A percentile compares a stretch with the other conserved stretches of the same genome.
Conservation (phyloP, 495 filamentous ascomycete species). For the Hypoxylon trugodes region DNA sequence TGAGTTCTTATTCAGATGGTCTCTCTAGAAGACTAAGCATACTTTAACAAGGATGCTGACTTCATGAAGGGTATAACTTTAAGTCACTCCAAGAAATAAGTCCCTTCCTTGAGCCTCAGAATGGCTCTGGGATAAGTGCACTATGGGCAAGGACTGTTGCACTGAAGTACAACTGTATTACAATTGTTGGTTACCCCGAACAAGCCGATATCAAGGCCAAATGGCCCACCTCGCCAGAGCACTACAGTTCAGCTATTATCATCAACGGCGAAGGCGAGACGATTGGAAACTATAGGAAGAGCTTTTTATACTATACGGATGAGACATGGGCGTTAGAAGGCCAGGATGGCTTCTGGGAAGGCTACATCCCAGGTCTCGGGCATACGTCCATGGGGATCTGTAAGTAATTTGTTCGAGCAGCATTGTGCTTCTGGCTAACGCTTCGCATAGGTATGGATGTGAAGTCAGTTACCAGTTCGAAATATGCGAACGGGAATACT, state of each 20-base stretch:
- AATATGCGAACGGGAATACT: no score
- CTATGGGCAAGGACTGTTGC: slow-evolving; percentile 82
- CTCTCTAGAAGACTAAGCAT: no score
- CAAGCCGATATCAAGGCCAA: slow-evolving; percentile 54
- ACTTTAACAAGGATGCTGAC: no score
- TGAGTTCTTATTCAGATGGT: no score
- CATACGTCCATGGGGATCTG: slow-evolving; percentile 86
- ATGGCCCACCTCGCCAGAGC: slow-evolving; percentile 53
- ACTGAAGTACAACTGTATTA: slow-evolving; percentile 76
- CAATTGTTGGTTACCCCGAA: slow-evolving; percentile 93
- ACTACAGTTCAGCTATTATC: slow-evolving; percentile 86
- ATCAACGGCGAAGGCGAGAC: slow-evolving; percentile 74
- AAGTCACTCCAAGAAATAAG: slow-evolving; percentile 75
- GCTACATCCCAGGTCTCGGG: slow-evolving; percentile 57
- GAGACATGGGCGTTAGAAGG: slow-evolving; percentile 90
- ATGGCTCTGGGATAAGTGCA: slow-evolving; percentile 74
- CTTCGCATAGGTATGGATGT: slow-evolving; percentile 67
- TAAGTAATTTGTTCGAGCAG: slow-evolving; percentile 60
- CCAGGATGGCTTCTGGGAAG: slow-evolving; percentile 64
- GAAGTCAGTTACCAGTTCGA: slow-evolving; percentile 65
- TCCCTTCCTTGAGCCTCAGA: slow-evolving; percentile 79
- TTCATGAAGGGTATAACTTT: slow-evolving; percentile 83
- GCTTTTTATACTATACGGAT: slow-evolving; percentile 89
- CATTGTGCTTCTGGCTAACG: background rate
- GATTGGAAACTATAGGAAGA: slow-evolving; percentile 86